These are phyloP conservation scores for Eucalyptus erythrocorys DNA, from an alignment of 345 rosid genomes.

Conservation along the genomic window DNA sequence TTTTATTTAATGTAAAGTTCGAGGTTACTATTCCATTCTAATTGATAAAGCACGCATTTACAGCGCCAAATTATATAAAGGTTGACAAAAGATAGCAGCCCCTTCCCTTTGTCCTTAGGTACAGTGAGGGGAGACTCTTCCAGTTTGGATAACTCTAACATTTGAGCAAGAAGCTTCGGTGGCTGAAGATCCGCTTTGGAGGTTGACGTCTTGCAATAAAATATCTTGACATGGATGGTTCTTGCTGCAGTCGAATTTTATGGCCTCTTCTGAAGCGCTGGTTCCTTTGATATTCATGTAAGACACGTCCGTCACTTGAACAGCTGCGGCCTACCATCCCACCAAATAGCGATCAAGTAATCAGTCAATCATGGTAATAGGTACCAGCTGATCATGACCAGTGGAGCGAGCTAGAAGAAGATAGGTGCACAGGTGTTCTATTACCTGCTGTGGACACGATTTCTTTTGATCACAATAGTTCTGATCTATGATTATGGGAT, in stretches of 20 bases:
- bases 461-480: slow-evolving; percentile 56
- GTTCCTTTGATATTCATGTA: slow-evolving; percentile 72
- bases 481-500: slow-evolving; percentile 80
- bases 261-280: slow-evolving; percentile 50
- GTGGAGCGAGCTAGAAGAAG: neutral
- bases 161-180: slow-evolving; percentile 55
- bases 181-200: slow-evolving; percentile 2
- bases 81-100: neutral
- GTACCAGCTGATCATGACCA: neutral
- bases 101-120: neutral
- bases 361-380: neutral
- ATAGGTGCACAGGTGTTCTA: neutral
- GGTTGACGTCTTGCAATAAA: slow-evolving; percentile 29
- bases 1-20: neutral
- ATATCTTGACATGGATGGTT: slow-evolving; percentile 48
- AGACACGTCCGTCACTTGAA: slow-evolving; percentile 54
- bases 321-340: slow-evolving; percentile 46
- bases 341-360: neutral
- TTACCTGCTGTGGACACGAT: slow-evolving; percentile 59
- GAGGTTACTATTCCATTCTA: neutral
- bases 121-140: slow-evolving; percentile 45
- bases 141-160: slow-evolving; percentile 14
- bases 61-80: neutral
- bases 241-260: slow-evolving; percentile 54
- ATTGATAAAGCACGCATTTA: neutral